Percentiles rank a stretch among this genome's conserved stretches.
phyloP scores from a whole-genome alignment of 768 basidiomycete genomes.

The Termitomyces sp. region DNA sequence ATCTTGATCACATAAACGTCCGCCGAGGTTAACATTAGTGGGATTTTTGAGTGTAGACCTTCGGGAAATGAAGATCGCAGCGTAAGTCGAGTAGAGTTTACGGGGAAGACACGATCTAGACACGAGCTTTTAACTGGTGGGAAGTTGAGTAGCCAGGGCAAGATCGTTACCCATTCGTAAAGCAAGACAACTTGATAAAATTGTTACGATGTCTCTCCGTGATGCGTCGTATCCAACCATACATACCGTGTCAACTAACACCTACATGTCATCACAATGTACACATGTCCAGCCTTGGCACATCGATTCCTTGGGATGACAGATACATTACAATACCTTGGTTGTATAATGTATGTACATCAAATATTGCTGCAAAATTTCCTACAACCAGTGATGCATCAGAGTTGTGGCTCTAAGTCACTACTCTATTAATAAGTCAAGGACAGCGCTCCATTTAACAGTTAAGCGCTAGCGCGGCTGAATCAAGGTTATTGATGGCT shows the following conservation, averaged over 20 bases:
- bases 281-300: not conserved
- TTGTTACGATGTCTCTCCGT: not conserved
- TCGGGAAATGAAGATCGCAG: not conserved
- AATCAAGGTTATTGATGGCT: no score
- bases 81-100: not conserved
- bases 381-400: not conserved
- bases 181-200: not conserved
- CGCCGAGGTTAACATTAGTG: not conserved
- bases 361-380: not conserved
- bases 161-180: not conserved
- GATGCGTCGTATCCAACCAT: not conserved
- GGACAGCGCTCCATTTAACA: not conserved
- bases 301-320: not conserved
- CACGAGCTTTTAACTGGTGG: not conserved
- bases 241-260: not conserved
- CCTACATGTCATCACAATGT: no score
- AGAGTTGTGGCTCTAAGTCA: not conserved
- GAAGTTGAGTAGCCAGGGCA: not conserved
- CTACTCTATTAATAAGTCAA: not conserved
- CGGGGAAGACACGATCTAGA: not conserved
- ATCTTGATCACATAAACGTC: not conserved
- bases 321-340: no score
- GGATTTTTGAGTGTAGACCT: not conserved
- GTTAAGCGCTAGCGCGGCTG: no score
- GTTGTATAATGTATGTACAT: not conserved